These are phyloP conservation scores for Friedmanniomyces endolithicus DNA, from an alignment of 495 filamentous ascomycete species.

Conservation along the genomic window DNA sequence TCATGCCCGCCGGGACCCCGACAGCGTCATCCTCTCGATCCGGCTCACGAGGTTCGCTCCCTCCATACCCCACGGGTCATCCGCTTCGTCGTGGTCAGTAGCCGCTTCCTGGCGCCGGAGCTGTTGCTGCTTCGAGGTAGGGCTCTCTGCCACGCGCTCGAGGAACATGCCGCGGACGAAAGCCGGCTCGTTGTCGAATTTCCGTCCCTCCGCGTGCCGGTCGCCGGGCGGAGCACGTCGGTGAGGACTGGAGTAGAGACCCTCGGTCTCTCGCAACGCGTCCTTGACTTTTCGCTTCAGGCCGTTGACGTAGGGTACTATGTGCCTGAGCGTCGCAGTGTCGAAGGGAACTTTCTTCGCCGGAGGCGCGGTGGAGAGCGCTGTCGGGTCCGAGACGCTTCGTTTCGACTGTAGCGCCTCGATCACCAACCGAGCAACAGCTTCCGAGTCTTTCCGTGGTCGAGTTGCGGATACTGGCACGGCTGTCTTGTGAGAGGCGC, in stretches of 20 bases:
- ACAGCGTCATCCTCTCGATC: conserved; percentile 10
- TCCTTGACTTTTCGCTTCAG: conserved; percentile 74
- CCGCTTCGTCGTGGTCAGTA: conserved; percentile 31
- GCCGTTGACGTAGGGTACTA: conserved; percentile 71
- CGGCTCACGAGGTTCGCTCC: conserved; percentile 9
- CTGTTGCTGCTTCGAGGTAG: conserved; percentile 35
- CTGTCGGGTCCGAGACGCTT: conserved; percentile 38
- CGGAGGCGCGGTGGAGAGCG: conserved; percentile 34
- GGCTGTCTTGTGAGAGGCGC: conserved; percentile 14
- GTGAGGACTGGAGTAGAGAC: conserved; percentile 40
- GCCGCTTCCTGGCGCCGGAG: conserved; percentile 38
- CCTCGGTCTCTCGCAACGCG: conserved; percentile 39
- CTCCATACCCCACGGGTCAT: not conserved
- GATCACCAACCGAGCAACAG: conserved; percentile 66
- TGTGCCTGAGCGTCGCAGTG: conserved; percentile 72
- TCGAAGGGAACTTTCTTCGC: conserved; percentile 80
- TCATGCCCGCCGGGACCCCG: not conserved
- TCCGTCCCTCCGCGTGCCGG: not conserved
- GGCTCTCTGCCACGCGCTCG: conserved; percentile 34
- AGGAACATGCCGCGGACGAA: conserved; percentile 46
- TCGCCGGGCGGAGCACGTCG: conserved; percentile 31
- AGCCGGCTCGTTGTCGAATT: conserved; percentile 12
- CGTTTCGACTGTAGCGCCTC: conserved; percentile 67
- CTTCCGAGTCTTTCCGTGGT: conserved; percentile 39
- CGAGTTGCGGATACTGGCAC: conserved; percentile 21